Evolutionary conservation across 495 filamentous ascomycete species (phyloP).

Genomic region (Penicillium canariense): DNA sequence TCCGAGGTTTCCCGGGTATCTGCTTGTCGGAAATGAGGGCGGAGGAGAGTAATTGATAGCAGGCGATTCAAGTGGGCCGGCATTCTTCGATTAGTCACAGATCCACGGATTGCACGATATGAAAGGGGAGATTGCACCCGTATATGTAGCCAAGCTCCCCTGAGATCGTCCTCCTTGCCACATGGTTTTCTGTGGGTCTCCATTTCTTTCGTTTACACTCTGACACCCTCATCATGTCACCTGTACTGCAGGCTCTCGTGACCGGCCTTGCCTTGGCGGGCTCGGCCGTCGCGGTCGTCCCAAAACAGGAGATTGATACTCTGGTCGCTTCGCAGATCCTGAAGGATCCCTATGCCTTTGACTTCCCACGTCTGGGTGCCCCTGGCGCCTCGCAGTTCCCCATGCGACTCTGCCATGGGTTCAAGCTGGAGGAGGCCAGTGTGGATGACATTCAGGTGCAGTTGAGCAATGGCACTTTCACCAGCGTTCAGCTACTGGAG

Average conservation of each 20-base stretch:
- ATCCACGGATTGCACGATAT: background rate
- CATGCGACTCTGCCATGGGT: constrained; percentile 59
- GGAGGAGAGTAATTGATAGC: too few species aligned
- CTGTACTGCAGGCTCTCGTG: constrained; percentile 19
- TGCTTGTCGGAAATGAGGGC: background rate
- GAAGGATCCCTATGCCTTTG: constrained; percentile 35
- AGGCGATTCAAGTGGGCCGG: too few species aligned
- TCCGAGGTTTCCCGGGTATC: background rate
- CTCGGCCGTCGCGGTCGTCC: constrained; percentile 15
- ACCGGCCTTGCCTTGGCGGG: constrained; percentile 23
- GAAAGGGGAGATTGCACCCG: background rate
- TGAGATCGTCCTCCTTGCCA: constrained; percentile 18
- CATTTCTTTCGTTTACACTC: background rate
- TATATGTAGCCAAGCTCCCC: constrained; percentile 12
- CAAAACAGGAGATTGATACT: constrained; percentile 8
- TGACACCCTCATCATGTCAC: constrained; percentile 14
- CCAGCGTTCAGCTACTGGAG: constrained; percentile 44
- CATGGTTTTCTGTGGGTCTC: constrained; percentile 21
- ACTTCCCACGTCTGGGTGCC: constrained; percentile 40
- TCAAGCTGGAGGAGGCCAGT: constrained; percentile 62
- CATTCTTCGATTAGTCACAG: constrained; percentile 13
- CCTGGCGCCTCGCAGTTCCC: constrained; percentile 44
- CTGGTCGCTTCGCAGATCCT: constrained; percentile 35
- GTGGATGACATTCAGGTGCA: constrained; percentile 53
- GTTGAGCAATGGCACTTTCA: constrained; percentile 43